Evolutionary conservation across 139 green algal species (phyloP), one percentile per base, ranked within the genome.

Genomic region (Chlorella sp.): DNA sequence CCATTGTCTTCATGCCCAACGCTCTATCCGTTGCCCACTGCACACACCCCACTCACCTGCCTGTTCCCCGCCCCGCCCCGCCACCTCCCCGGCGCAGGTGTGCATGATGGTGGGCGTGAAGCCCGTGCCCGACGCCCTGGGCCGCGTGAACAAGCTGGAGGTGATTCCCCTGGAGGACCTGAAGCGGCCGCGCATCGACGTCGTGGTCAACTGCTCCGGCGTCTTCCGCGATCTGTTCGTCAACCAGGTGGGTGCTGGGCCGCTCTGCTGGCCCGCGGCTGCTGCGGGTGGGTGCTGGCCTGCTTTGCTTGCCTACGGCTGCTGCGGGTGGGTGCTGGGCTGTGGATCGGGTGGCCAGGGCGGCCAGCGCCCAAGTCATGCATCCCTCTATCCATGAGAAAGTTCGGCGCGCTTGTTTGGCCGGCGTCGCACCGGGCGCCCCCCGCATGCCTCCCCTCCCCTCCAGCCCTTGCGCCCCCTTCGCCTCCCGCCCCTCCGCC

Each of bases 191-290:
- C 97, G 98, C 71, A 92, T 99, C 21, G 98, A 99, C 91, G 98
- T 99, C 9, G 98, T 99, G 48, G 98, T 99, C 81, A 99, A 99
- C 96, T 99, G 98, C 96, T 99, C 97, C 16, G 98, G 98, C 76
- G 98, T 99, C 11, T 99, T 99, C 98, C 95, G 98, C 77, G 98
- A 99, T 94, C 94, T 99, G 79, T 99, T 99, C 89, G 96, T 99
- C 86, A 99, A 99, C 96, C 97, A 98, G 94, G 90, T 92, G 91
- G 26, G 83, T 39, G 66, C 40, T 66, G 61, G 48, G 81, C n/a
- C 57, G 36, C 30, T 42, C 9, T 57, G 48, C 48, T 57, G 9
- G 48, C 48, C 48, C 48, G 48, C 9, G 48, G 5, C 9, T 57
- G 48, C 48, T 57, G 48, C 9, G 48, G 4, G 26, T 77, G 68